Percentiles rank a stretch among this genome's conserved stretches.
Evolutionary conservation across 352 stramenopile species (phyloP).

Genomic region (Globisporangium middletonii): DNA sequence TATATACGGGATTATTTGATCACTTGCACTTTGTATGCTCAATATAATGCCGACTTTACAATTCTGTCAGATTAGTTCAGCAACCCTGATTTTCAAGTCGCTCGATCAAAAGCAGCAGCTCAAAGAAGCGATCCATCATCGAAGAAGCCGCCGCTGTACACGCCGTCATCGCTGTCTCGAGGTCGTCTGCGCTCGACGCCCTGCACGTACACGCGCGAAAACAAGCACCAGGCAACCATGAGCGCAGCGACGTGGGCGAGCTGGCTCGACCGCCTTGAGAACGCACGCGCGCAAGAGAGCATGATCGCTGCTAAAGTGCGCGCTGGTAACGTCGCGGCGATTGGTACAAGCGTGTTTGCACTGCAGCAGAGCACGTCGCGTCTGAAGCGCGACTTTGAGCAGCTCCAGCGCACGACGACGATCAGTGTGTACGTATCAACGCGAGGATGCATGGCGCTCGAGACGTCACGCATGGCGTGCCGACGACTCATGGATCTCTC

Average conservation of each 20-base stretch:
- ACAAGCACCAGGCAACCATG: slow-evolving; percentile 25
- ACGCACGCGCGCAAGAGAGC: slow-evolving; percentile 60
- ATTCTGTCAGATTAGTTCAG: too few species aligned
- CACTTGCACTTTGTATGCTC: too few species aligned
- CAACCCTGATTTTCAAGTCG: too few species aligned
- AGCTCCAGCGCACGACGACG: slow-evolving; percentile 50
- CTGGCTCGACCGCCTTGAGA: slow-evolving; percentile 81
- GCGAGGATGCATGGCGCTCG: too few species aligned
- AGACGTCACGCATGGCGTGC: too few species aligned
- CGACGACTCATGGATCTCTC: too few species aligned
- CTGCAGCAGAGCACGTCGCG: slow-evolving; percentile 80
- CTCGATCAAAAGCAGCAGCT: neutral
- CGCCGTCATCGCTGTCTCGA: neutral
- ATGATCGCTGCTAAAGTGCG: slow-evolving; percentile 61
- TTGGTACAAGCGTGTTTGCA: slow-evolving; percentile 79
- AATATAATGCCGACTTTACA: too few species aligned
- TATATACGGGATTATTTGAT: too few species aligned
- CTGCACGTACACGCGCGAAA: neutral
- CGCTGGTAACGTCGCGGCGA: slow-evolving; percentile 42
- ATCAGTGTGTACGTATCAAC: slow-evolving; percentile 37
- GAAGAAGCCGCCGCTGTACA: neutral
- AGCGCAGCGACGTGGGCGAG: slow-evolving; percentile 64
- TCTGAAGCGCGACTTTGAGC: slow-evolving; percentile 77
- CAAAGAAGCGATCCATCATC: slow-evolving; percentile 7
- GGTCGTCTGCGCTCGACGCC: neutral